A percentile compares a stretch with the other conserved stretches of the same genome.
Evolutionary conservation across 768 basidiomycete genomes (phyloP).

Genomic region (Suillus paluster): DNA sequence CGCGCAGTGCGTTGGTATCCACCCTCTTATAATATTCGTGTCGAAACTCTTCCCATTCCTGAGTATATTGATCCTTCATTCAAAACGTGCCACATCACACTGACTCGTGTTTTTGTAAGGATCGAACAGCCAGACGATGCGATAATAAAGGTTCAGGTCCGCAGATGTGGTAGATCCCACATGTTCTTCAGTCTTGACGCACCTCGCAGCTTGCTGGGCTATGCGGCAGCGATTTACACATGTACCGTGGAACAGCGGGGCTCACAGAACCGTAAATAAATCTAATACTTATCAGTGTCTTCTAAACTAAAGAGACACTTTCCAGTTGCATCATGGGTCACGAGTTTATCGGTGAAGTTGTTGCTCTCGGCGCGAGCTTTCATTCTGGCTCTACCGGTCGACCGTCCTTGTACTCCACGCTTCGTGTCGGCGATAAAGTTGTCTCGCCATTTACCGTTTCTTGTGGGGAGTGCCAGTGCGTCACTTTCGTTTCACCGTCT

Average conservation of each 20-base stretch:
- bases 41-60: conserved; percentile 65
- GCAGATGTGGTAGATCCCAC: conserved; percentile 14
- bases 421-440: conserved; percentile 76
- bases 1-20: conserved; percentile 66
- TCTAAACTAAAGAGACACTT: conserved; percentile 2
- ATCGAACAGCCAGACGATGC: conserved; percentile 78
- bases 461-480: conserved; percentile 86
- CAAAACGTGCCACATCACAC: background rate
- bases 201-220: conserved; percentile 59
- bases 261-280: conserved; percentile 54
- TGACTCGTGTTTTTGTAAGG: conserved; percentile 36
- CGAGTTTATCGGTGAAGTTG: conserved; percentile 76
- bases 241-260: conserved; percentile 68
- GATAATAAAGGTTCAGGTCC: conserved; percentile 73
- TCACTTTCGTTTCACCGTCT: conserved; percentile 10
- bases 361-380: conserved; percentile 68
- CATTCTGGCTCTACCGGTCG: conserved; percentile 47
- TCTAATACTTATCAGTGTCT: background rate
- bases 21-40: conserved; percentile 69
- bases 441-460: conserved; percentile 82
- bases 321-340: conserved; percentile 71
- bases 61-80: conserved; percentile 39
- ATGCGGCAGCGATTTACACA: conserved; percentile 77
- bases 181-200: conserved; percentile 2
- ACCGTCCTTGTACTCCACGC: conserved; percentile 62